phyloP scores from a whole-genome alignment of 2,329 filamentous ascomycete species.

The Septoria linicola region DNA sequence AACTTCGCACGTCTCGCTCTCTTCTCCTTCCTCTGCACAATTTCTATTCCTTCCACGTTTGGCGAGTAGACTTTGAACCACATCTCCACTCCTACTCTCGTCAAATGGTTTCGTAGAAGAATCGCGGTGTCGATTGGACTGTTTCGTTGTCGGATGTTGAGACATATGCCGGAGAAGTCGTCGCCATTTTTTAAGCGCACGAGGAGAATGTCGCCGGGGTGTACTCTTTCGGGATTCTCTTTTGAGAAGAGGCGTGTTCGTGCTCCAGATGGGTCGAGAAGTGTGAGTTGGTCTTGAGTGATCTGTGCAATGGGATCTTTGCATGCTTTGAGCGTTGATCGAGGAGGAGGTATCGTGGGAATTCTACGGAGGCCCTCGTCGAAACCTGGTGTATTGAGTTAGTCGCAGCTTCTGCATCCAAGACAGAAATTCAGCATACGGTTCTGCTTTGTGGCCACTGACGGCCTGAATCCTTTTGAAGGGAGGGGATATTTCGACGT shows the following conservation, averaged over 20 bases:
- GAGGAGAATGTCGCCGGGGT: constrained; percentile 86
- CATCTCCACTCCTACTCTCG: constrained; percentile 89
- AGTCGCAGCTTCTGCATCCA: not conserved
- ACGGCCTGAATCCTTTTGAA: constrained; percentile 33
- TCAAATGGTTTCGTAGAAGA: constrained; percentile 80
- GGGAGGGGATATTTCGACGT: constrained; percentile 29
- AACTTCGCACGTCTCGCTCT: constrained; percentile 81
- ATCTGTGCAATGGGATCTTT: constrained; percentile 69
- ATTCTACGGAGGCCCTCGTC: constrained; percentile 36
- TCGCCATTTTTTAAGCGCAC: constrained; percentile 82
- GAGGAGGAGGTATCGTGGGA: constrained; percentile 49
- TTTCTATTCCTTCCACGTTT: constrained; percentile 84
- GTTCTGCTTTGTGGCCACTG: constrained; percentile 38
- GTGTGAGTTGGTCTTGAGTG: constrained; percentile 65
- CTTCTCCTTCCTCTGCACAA: constrained; percentile 83
- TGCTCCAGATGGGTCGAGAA: constrained; percentile 81
- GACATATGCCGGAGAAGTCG: constrained; percentile 83
- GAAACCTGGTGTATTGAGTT: constrained; percentile 26
- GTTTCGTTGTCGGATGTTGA: constrained; percentile 76
- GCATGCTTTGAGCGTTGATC: constrained; percentile 56
- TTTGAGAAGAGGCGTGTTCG: constrained; percentile 78
- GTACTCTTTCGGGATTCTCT: constrained; percentile 73
- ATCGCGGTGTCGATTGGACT: constrained; percentile 81
- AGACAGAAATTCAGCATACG: constrained; percentile 20
- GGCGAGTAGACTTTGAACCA: constrained; percentile 95